Conservation (phyloP, 257 asterid genomes). For the Nicotiana undulata region DNA sequence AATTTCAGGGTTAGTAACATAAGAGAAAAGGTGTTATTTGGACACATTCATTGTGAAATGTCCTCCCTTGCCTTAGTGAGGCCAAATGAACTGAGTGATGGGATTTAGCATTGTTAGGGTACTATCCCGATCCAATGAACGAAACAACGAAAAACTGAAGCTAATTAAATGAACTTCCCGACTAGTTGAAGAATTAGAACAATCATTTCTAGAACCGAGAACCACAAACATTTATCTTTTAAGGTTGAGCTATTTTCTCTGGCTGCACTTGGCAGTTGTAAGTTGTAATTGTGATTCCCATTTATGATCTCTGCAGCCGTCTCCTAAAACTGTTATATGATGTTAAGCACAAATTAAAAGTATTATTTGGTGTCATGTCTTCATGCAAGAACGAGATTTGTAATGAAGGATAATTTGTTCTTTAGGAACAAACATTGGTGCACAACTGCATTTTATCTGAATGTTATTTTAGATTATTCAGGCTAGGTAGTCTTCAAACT, state of each 20-base stretch:
- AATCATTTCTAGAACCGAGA: background rate
- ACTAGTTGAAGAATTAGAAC: background rate
- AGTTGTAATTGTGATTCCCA: background rate
- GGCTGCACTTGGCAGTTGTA: background rate
- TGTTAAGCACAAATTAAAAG: too few species aligned
- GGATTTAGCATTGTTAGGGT: too few species aligned
- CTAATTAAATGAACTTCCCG: background rate
- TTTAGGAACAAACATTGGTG: background rate
- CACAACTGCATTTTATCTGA: background rate
- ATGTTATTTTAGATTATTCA: background rate
- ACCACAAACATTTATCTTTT: background rate
- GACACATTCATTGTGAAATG: background rate
- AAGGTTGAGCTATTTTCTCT: background rate
- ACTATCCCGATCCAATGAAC: background rate
- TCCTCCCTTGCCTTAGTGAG: background rate
- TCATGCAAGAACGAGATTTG: too few species aligned
- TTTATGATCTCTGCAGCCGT: background rate
- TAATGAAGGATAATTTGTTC: too few species aligned
- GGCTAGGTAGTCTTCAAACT: background rate
- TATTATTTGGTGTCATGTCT: too few species aligned
- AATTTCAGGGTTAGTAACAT: background rate
- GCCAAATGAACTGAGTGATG: background rate
- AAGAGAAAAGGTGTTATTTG: background rate
- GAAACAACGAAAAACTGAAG: background rate
- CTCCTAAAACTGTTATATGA: too few species aligned